phyloP scores from a whole-genome alignment of 192 early-diverging fungal genomes.

The Lobosporangium transversale region DNA sequence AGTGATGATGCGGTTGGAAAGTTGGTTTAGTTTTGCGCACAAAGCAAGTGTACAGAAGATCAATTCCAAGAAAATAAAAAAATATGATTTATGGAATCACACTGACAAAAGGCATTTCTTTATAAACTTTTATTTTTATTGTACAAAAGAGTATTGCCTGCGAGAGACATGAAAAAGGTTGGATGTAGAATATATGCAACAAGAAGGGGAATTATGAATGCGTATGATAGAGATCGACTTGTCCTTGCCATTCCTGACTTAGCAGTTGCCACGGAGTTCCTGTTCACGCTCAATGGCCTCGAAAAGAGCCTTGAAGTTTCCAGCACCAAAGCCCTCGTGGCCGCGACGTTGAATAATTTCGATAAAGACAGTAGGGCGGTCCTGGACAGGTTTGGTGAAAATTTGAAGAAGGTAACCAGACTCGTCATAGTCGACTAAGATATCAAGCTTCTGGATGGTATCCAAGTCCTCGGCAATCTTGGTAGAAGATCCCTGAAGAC shows the following conservation, averaged over 20 bases:
- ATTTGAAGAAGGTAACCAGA: constrained; percentile 95
- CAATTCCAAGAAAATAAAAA: no score
- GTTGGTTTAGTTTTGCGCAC: constrained; percentile 7
- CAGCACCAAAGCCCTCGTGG: constrained; percentile 94
- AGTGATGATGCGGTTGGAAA: constrained; percentile 1
- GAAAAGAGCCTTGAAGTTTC: constrained; percentile 98
- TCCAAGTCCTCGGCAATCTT: constrained; percentile 87
- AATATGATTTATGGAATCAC: no score
- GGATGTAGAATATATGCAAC: no score
- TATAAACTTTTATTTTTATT: no score
- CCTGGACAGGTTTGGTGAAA: constrained; percentile 91
- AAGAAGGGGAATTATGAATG: no score
- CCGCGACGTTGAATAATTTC: constrained; percentile 97
- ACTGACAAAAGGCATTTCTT: no score
- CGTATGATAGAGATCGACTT: no score
- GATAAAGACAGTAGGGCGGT: constrained; percentile 95
- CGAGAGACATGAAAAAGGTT: no score
- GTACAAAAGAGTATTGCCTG: no score
- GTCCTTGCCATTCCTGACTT: no score
- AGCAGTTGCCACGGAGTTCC: constrained; percentile 86
- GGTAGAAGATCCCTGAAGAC: constrained; percentile 73
- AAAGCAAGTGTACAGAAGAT: no score
- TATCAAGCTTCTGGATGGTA: constrained; percentile 82
- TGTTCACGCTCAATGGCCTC: constrained; percentile 97
- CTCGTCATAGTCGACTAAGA: constrained; percentile 97